phyloP scores from a whole-genome alignment of 306 rosid genomes.

The Adenanthera pavonina region DNA sequence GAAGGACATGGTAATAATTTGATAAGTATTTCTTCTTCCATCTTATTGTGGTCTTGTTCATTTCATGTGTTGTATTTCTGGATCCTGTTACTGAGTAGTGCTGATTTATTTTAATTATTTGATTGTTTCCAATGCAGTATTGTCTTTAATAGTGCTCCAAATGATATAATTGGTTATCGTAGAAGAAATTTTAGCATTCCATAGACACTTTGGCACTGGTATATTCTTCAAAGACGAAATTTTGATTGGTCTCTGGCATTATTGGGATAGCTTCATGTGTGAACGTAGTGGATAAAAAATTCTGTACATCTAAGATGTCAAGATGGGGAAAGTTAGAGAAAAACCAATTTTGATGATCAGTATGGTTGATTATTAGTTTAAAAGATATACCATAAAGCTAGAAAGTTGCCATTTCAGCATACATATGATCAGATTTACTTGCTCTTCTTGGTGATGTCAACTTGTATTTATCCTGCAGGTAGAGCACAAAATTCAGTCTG shows the following conservation, averaged over 20 bases:
- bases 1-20: constrained; percentile 84
- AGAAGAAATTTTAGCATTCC: constrained; percentile 8
- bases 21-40: constrained; percentile 34
- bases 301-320: background rate
- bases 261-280: constrained; percentile 23
- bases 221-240: constrained; percentile 20
- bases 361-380: constrained; percentile 7
- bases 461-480: constrained; percentile 59
- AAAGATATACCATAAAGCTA: constrained; percentile 18
- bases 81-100: background rate
- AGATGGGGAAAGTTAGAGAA: background rate
- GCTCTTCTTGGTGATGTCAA: constrained; percentile 19
- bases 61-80: background rate
- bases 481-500: constrained; percentile 94
- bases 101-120: background rate
- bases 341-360: background rate
- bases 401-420: background rate
- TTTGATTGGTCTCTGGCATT: constrained; percentile 2
- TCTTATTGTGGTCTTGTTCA: background rate
- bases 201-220: background rate
- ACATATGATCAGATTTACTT: background rate
- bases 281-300: constrained; percentile 11
- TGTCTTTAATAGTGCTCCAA: constrained; percentile 21
- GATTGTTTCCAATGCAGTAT: background rate
- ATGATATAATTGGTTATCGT: constrained; percentile 23